Conservation (phyloP, 257 asterid genomes). For the Eucommia ulmoides region DNA sequence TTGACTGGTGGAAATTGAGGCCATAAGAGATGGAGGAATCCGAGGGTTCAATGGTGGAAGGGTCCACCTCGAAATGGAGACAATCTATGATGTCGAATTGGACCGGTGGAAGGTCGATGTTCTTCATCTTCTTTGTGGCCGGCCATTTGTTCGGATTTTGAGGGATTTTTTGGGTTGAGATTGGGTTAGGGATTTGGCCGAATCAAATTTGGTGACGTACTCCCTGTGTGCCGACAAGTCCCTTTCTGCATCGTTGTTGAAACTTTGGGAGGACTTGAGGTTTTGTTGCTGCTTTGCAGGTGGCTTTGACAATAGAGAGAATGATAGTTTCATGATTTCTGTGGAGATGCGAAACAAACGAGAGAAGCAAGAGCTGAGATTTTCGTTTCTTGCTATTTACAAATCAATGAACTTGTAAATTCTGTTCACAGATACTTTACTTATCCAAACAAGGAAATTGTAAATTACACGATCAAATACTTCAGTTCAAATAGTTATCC, state of each 20-base stretch:
- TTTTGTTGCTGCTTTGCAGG: conserved; percentile 38
- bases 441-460: too few relatives aligned
- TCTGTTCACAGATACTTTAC: too few relatives aligned
- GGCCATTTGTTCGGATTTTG: conserved; percentile 60
- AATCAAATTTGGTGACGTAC: conserved; percentile 45
- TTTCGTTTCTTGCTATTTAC: too few relatives aligned
- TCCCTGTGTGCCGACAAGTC: conserved; percentile 14
- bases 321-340: conserved; percentile 66
- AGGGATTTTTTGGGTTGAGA: conserved; percentile 30
- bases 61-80: conserved; percentile 51
- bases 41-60: conserved; percentile 23
- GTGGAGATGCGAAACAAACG: too few relatives aligned
- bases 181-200: conserved; percentile 30
- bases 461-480: too few relatives aligned
- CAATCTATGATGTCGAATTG: conserved; percentile 25
- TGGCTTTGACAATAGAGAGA: conserved; percentile 20
- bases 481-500: too few relatives aligned
- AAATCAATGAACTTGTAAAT: too few relatives aligned
- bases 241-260: conserved; percentile 4
- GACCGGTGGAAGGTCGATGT: conserved; percentile 33
- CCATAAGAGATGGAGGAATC: conserved; percentile 42
- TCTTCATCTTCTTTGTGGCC: conserved; percentile 45
- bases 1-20: conserved; percentile 44
- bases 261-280: conserved; percentile 18
- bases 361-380: too few relatives aligned